Percentiles rank a stretch among this genome's conserved stretches.
Evolutionary conservation across 768 basidiomycete species (phyloP).

Genomic region (Asterophora lycoperdoides): DNA sequence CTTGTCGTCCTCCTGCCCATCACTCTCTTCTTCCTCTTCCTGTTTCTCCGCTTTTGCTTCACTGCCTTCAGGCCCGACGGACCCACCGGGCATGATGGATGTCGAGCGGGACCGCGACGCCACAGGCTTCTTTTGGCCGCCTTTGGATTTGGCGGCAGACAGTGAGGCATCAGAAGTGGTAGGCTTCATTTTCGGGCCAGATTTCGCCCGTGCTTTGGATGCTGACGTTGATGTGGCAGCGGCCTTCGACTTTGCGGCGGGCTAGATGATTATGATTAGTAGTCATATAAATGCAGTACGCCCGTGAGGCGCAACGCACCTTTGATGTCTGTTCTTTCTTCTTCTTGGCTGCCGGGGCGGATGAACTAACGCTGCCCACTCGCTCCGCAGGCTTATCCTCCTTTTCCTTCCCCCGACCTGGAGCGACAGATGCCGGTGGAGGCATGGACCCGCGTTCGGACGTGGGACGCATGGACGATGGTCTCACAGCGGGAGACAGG

Average conservation of each 20-base stretch:
- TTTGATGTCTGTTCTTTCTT: constrained; percentile 39
- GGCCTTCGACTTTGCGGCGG: constrained; percentile 20
- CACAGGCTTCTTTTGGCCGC: constrained; percentile 32
- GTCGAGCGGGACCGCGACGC: constrained; percentile 63
- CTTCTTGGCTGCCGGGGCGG: constrained; percentile 28
- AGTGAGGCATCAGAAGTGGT: constrained; percentile 17
- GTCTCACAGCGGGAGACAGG: constrained; percentile 7
- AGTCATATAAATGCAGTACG: constrained; percentile 3
- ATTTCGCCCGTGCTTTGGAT: constrained; percentile 26
- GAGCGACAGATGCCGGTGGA: constrained; percentile 35
- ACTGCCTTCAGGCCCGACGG: constrained; percentile 34
- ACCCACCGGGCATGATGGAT: constrained; percentile 57
- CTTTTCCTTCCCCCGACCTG: constrained; percentile 27
- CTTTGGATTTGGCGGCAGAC: constrained; percentile 18
- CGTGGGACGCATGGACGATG: constrained; percentile 18
- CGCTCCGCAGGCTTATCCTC: constrained; percentile 23
- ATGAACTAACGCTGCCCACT: constrained; percentile 17
- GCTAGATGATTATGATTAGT: constrained; percentile 18
- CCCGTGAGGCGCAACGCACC: constrained; percentile 23
- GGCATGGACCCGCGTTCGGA: constrained; percentile 59
- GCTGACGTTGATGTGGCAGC: constrained; percentile 12
- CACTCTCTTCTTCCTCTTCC: constrained; percentile 46
- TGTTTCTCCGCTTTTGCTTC: constrained; percentile 36
- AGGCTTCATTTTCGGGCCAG: constrained; percentile 30
- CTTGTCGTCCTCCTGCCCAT: constrained; percentile 57